A percentile compares a stretch with the other conserved stretches of the same genome.
phyloP scores from a whole-genome alignment of 2,329 filamentous ascomycete species.

The Exophiala sp. region DNA sequence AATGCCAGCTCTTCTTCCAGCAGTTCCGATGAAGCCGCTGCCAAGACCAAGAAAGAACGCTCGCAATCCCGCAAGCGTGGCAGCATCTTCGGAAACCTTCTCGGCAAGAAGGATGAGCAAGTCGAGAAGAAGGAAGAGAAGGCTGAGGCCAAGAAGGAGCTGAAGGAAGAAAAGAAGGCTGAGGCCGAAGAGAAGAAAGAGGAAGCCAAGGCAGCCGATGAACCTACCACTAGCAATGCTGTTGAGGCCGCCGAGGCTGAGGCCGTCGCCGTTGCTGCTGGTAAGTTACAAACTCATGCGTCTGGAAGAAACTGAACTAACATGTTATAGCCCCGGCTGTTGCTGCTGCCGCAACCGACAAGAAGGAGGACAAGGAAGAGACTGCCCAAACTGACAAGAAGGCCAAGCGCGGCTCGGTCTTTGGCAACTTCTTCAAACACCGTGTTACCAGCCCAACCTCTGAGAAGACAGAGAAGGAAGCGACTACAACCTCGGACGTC shows the following conservation, averaged over 20 bases:
- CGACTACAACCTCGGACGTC: conserved; percentile 45
- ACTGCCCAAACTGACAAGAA: conserved; percentile 55
- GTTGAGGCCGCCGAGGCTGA: conserved; percentile 37
- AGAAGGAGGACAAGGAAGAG: conserved; percentile 43
- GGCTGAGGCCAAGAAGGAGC: conserved; percentile 37
- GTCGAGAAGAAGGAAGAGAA: conserved; percentile 40
- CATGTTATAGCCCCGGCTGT: conserved; percentile 34
- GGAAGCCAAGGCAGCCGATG: conserved; percentile 34
- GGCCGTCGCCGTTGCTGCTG: conserved; percentile 27
- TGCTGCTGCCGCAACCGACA: conserved; percentile 46
- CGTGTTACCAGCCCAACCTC: conserved; percentile 46
- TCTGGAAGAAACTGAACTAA: conserved; percentile 3
- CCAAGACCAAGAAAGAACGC: conserved; percentile 54
- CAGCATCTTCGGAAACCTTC: conserved; percentile 53
- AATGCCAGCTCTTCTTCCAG: conserved; percentile 20
- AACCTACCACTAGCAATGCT: conserved; percentile 33
- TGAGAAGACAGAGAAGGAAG: conserved; percentile 46
- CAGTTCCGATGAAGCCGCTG: conserved; percentile 31
- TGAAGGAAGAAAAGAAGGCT: conserved; percentile 36
- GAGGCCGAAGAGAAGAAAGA: conserved; percentile 43
- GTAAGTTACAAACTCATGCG: conserved; percentile 25
- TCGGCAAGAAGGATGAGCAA: conserved; percentile 54
- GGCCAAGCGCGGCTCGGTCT: conserved; percentile 82
- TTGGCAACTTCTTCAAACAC: conserved; percentile 73
- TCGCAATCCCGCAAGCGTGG: conserved; percentile 54